Base-by-base conservation (phyloP, 768 basidiomycete species). In the Xerocomellus intermedius region DNA sequence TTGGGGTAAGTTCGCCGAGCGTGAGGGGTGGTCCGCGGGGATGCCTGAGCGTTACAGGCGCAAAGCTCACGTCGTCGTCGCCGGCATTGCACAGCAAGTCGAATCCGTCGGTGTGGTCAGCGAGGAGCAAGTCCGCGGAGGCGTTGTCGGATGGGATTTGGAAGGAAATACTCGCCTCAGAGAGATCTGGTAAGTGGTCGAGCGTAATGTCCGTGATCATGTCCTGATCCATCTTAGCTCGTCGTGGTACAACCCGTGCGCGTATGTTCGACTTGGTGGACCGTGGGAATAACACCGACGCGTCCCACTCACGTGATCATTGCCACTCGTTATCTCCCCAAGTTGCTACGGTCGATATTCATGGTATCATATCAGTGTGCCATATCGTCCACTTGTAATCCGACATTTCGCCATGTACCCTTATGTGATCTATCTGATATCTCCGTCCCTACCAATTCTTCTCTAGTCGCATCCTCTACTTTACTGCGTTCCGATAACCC, bases 101-200 rank as follows among this genome's bases (percentile, higher is more conserved):
- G 37, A 73, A 64, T 3, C 58, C 63, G 24, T 43, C 77, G 75
- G 58, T 71, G 55, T 75, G 74, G 52, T 84, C 79, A 21, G 62
- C 74, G 17, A 77, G 65, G 13, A 78, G 67, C 14, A 73, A 54
- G 26, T 74, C 71, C 44, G 69, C 66, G 39, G 67, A 49, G 21
- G 60, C 24, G 9, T 55, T 59, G 42, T 76, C 73, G 8, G 69
- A 68, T 4, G 87, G 77, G 26, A 86, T 77, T 59, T 84, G 76
- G 59, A 82, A 80, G 16, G 76, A 78, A 8, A 67, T 65, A 37
- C 70, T 71, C 7, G 69, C 62, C 8, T 71, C 69, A 4, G 85
- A 83, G 48, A 77, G 64, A 57, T 85, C 82, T 38, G 83, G 83
- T 26, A 84, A 62, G 66, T 83, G 79, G 63, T 79, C 75, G 45